Percentiles rank a stretch among this genome's conserved stretches.
phyloP scores from a whole-genome alignment of 1,284 basidiomycete species.

The Marasmius sp. region DNA sequence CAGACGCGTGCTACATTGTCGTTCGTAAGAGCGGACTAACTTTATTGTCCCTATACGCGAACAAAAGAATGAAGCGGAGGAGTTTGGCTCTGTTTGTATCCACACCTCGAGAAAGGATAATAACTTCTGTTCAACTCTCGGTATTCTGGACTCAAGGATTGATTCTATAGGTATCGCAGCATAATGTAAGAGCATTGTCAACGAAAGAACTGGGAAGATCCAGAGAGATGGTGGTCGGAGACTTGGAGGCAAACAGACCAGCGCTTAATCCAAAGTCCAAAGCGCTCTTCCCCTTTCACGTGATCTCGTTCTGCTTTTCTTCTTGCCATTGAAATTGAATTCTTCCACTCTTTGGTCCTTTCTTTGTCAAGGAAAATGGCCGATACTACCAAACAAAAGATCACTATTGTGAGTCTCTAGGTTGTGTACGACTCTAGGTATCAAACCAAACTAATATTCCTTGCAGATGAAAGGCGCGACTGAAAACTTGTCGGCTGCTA shows the following conservation, averaged over 20 bases:
- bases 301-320: neutral
- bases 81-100: neutral
- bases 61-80: neutral
- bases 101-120: neutral
- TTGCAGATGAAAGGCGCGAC: slow-evolving; percentile 73
- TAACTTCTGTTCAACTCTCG: neutral
- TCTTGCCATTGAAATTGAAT: too few relatives aligned
- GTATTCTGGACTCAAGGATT: neutral
- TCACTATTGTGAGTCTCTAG: slow-evolving; percentile 48
- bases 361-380: slow-evolving; percentile 37
- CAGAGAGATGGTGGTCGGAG: neutral
- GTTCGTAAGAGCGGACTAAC: neutral
- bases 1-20: neutral
- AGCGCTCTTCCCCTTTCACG: neutral
- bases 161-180: too few relatives aligned
- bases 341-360: neutral
- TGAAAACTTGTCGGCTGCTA: slow-evolving; percentile 85
- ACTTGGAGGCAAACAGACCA: neutral
- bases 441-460: slow-evolving; percentile 8
- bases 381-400: slow-evolving; percentile 46
- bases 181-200: neutral
- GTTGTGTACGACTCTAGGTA: slow-evolving; percentile 1
- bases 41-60: neutral
- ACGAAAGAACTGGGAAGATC: neutral
- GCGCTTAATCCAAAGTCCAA: too few relatives aligned